These are phyloP conservation scores for Naganishia sp. DNA, from an alignment of 1,284 basidiomycete genomes.

Conservation along the genomic window DNA sequence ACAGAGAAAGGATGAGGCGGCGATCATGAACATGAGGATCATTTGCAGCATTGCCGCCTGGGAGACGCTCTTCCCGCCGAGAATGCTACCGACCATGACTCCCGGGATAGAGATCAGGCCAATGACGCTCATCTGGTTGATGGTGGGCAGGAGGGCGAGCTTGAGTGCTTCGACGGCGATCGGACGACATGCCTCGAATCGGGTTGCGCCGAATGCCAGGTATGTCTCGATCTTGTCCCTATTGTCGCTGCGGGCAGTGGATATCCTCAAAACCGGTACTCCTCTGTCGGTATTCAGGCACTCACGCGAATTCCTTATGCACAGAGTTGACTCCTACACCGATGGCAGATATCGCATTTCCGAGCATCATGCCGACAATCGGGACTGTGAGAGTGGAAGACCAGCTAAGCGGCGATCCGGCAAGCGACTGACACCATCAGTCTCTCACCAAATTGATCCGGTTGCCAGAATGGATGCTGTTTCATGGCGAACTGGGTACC, in stretches of 20 bases:
- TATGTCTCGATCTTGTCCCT: conserved; percentile 78
- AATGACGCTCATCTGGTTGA: conserved; percentile 82
- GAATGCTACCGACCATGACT: conserved; percentile 87
- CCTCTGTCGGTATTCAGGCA: conserved; percentile 60
- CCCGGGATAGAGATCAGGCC: conserved; percentile 68
- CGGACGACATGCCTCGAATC: conserved; percentile 75
- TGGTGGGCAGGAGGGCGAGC: conserved; percentile 72
- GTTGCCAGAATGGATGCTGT: conserved; percentile 74
- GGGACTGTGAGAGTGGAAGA: conserved; percentile 60
- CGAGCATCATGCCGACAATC: conserved; percentile 83
- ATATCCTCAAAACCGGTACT: background rate
- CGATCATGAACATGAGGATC: conserved; percentile 90
- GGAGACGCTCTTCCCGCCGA: conserved; percentile 77
- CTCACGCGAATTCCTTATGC: conserved; percentile 46
- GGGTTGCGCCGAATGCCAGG: conserved; percentile 74
- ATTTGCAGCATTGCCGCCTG: conserved; percentile 82
- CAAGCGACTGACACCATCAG: too few species aligned
- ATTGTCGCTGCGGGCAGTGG: conserved; percentile 62
- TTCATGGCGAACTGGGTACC: conserved; percentile 76
- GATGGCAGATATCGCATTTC: conserved; percentile 72
- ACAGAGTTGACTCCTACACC: conserved; percentile 65
- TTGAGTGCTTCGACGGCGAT: conserved; percentile 74
- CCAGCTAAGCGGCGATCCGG: too few species aligned
- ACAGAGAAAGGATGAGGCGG: conserved; percentile 69
- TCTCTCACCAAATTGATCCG: conserved; percentile 70